Evolutionary conservation across 371 early-diverging fungal genomes (phyloP), one percentile per base, ranked within the genome.

Genomic region (Circinella minor): DNA sequence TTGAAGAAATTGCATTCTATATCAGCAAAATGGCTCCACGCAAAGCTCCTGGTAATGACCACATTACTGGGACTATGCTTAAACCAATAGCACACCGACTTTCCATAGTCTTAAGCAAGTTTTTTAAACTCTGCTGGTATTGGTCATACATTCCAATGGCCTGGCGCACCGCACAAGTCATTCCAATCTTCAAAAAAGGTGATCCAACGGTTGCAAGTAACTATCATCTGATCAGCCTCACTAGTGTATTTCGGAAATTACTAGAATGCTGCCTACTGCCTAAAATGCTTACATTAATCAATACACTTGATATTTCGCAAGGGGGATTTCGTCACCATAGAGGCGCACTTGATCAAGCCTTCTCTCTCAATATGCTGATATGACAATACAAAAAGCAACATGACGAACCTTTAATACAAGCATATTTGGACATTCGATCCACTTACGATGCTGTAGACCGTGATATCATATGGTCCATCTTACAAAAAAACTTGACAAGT

Each of bases 111-210:
- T 55, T 76, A 1, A 18, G 15, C 11, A 34, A 9, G 0, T 48
- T 74, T 5, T 73, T 74, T 47, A 43, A 61, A 3, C 63, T 79
- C 10, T 79, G 75, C 55, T 79, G 66, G 64, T 47, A 49, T 13
- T 76, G 80, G 75, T 62, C 66, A 0, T 72, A 54, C 14, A 65
- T 61, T 34, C 77, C 80, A 4, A 13, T 3, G 0, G 8, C 48
- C 3, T 80, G 77, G 80, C 68, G 77, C 3, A 61, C 46, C 17
- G 77, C 77, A 6, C 72, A 72, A 34, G 73, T 76, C 0, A 67
- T 71, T 7, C 76, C 80, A 0, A 73, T 77, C 20, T 54, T 61
- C 64, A 76, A 77, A 55, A 77, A 75, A 49, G 72, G 72, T 4
- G 48, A 49, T 20, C 10, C 55, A 20, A n/a, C 57, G 0, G n/a